Conservation (phyloP, 192 early-diverging fungal species). For the Coemansia sp. region DNA sequence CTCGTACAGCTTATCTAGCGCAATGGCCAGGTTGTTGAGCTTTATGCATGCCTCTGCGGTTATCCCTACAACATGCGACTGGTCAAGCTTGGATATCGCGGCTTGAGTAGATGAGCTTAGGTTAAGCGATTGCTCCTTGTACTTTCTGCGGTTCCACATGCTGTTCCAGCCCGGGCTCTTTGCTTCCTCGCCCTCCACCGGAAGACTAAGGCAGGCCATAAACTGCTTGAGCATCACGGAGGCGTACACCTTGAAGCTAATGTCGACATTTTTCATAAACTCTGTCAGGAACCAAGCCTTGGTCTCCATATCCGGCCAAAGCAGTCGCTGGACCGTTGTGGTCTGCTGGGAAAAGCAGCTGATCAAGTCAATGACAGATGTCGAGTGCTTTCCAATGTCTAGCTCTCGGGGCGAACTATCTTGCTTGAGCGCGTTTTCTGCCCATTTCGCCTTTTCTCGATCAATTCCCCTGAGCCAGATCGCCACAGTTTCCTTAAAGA, state of each 20-base stretch:
- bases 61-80: slow-evolving; percentile 28
- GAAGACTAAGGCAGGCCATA: slow-evolving; percentile 18
- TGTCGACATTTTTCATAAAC: slow-evolving; percentile 41
- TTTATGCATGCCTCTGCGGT: slow-evolving; percentile 41
- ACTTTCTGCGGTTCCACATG: slow-evolving; percentile 47
- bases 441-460: slow-evolving; percentile 28
- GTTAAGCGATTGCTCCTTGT: slow-evolving; percentile 42
- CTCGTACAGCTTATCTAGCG: slow-evolving; percentile 38
- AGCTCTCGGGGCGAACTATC: slow-evolving; percentile 34
- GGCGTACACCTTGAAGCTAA: slow-evolving; percentile 46
- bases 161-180: slow-evolving; percentile 33
- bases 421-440: slow-evolving; percentile 41
- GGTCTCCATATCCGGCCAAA: slow-evolving; percentile 49
- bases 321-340: slow-evolving; percentile 24
- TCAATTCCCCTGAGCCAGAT: slow-evolving; percentile 41
- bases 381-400: slow-evolving; percentile 46
- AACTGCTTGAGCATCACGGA: slow-evolving; percentile 45
- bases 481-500: slow-evolving; percentile 33
- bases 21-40: slow-evolving; percentile 47
- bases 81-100: slow-evolving; percentile 37
- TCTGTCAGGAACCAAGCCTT: slow-evolving; percentile 38
- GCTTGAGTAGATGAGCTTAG: slow-evolving; percentile 30
- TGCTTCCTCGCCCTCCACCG: slow-evolving; percentile 4
- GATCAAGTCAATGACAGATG: slow-evolving; percentile 49
- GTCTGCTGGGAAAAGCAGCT: slow-evolving; percentile 48